A percentile compares a stretch with the other conserved stretches of the same genome.
These are phyloP conservation scores for Atalantia buxifolia DNA, from an alignment of 345 rosid species.

Conservation along the genomic window DNA sequence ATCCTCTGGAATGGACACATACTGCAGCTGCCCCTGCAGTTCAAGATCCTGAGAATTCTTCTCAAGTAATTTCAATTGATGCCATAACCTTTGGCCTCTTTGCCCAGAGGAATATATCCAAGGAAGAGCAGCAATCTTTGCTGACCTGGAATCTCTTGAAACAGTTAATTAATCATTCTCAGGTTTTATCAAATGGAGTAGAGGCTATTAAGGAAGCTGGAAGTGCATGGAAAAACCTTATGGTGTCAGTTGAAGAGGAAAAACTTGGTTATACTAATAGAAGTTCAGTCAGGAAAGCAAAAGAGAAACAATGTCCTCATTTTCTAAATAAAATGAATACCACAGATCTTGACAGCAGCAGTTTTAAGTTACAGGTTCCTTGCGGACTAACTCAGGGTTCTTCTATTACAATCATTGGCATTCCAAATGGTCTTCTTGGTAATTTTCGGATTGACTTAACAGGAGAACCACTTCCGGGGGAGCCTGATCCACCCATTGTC, in stretches of 20 bases:
- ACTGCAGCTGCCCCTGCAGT: slow-evolving; percentile 48
- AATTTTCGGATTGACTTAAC: slow-evolving; percentile 81
- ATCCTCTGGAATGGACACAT: slow-evolving; percentile 77
- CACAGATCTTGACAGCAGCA: slow-evolving; percentile 44
- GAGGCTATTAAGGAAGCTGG: slow-evolving; percentile 92
- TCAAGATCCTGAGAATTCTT: slow-evolving; percentile 51
- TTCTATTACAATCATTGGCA: slow-evolving; percentile 82
- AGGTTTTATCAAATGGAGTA: slow-evolving; percentile 62
- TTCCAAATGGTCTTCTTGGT: slow-evolving; percentile 86
- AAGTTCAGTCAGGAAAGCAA: slow-evolving; percentile 39
- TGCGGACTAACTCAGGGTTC: slow-evolving; percentile 98
- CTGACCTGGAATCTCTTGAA: slow-evolving; percentile 71
- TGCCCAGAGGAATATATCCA: slow-evolving; percentile 57
- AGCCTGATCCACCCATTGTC: slow-evolving; percentile 95
- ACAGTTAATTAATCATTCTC: slow-evolving; percentile 60
- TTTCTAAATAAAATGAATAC: slow-evolving; percentile 82
- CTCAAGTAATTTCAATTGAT: slow-evolving; percentile 58
- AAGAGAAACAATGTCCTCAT: slow-evolving; percentile 84
- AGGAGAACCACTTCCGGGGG: slow-evolving; percentile 96
- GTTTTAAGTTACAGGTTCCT: slow-evolving; percentile 59
- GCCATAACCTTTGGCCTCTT: slow-evolving; percentile 50
- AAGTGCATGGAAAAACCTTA: slow-evolving; percentile 76
- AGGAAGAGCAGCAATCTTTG: slow-evolving; percentile 62
- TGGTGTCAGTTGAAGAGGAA: slow-evolving; percentile 71
- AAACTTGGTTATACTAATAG: slow-evolving; percentile 44